These are phyloP conservation scores for Suillus luteus DNA, from an alignment of 768 basidiomycete species.

Conservation along the genomic window DNA sequence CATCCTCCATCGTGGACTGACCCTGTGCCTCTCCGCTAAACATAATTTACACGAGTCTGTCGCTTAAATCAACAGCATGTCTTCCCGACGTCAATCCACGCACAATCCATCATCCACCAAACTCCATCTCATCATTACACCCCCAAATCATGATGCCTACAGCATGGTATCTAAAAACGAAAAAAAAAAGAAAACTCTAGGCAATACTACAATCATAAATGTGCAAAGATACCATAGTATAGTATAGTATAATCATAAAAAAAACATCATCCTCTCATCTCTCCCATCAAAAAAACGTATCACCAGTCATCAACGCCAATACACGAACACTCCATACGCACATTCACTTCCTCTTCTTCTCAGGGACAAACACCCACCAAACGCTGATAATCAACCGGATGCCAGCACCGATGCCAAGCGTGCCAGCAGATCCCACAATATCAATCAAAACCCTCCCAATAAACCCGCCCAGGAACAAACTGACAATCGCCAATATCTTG, in stretches of 20 bases:
- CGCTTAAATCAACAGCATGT: no score
- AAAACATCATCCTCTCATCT: neutral
- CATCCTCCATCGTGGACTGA: no score
- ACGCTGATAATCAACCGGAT: slow-evolving; percentile 61
- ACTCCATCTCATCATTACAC: no score
- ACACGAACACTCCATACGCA: neutral
- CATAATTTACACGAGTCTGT: no score
- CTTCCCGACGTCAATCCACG: no score
- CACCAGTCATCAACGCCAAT: neutral
- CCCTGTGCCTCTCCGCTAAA: no score
- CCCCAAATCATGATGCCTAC: neutral
- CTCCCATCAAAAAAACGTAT: no score
- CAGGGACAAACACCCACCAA: slow-evolving; percentile 66
- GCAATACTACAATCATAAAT: neutral
- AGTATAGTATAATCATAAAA: neutral
- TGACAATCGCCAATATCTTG: slow-evolving; percentile 61
- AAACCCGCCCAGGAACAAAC: slow-evolving; percentile 82
- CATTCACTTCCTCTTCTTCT: slow-evolving; percentile 19
- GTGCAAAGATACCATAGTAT: no score
- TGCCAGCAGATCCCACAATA: slow-evolving; percentile 58
- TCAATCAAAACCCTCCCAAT: slow-evolving; percentile 59
- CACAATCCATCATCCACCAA: no score
- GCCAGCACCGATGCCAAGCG: slow-evolving; percentile 68
- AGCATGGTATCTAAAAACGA: neutral
- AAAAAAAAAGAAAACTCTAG: neutral